Evolutionary conservation across 2,329 filamentous ascomycete species (phyloP).

Genomic region (Talaromyces piceae): DNA sequence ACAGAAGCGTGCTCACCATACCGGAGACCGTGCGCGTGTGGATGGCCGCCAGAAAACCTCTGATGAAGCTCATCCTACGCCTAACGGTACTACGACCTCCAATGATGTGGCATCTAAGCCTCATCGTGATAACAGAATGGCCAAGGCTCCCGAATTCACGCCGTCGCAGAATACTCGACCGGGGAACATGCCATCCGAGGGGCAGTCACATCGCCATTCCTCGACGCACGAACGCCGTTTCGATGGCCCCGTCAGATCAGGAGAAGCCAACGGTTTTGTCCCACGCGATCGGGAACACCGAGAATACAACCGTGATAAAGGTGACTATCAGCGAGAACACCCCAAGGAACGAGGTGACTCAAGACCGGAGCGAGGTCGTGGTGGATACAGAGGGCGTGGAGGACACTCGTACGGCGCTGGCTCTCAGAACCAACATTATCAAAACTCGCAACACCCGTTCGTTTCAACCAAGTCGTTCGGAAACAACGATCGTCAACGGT

Average conservation of each 20-base stretch:
- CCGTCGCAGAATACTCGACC: conserved; percentile 20
- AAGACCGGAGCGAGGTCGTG: conserved; percentile 33
- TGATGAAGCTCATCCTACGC: conserved; percentile 21
- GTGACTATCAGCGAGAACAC: conserved; percentile 26
- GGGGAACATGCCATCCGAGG: conserved; percentile 24
- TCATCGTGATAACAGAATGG: conserved; percentile 29
- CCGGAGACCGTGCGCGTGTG: conserved; percentile 25
- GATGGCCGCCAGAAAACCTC: conserved; percentile 20
- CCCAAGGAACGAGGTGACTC: conserved; percentile 30
- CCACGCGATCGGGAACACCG: conserved; percentile 9
- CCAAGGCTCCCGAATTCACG: conserved; percentile 24
- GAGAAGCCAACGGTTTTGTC: conserved; percentile 24
- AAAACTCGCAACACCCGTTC: conserved; percentile 35
- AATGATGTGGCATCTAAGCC: conserved; percentile 24
- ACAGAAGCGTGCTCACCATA: conserved; percentile 25
- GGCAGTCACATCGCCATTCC: conserved; percentile 25
- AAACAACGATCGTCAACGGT: conserved; percentile 28
- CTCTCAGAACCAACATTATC: conserved; percentile 31
- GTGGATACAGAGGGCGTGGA: conserved; percentile 36
- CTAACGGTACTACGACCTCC: conserved; percentile 22
- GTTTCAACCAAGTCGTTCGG: conserved; percentile 33
- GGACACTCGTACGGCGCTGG: conserved; percentile 28
- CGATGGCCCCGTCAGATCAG: conserved; percentile 32
- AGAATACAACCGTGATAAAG: conserved; percentile 17
- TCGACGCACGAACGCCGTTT: conserved; percentile 29